These are phyloP conservation scores for Jasminum sambac DNA, from an alignment of 257 asterid species.

Conservation along the genomic window DNA sequence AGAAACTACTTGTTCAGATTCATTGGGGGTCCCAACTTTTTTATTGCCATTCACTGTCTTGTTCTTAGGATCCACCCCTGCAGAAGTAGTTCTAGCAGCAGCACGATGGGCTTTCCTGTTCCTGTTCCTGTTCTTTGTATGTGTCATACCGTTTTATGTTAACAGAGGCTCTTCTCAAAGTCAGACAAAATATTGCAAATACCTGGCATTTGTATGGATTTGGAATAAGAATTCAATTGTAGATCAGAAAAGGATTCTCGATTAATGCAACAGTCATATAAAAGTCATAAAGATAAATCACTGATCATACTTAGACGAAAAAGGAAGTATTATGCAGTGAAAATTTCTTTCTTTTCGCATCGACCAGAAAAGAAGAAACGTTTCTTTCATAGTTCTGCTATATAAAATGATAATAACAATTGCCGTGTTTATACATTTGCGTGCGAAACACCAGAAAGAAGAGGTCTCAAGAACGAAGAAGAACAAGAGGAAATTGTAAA, in stretches of 20 bases:
- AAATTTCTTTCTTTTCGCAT: neutral
- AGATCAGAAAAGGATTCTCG: neutral
- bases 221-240: neutral
- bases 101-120: neutral
- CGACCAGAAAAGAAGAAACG: neutral
- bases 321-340: neutral
- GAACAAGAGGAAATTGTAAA: neutral
- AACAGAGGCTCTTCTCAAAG: constrained; percentile 13
- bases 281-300: neutral
- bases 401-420: neutral
- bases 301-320: neutral
- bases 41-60: constrained; percentile 33
- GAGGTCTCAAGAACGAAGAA: neutral
- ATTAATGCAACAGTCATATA: neutral
- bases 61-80: neutral
- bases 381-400: neutral
- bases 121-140: constrained; percentile 21
- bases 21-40: constrained; percentile 11
- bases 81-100: neutral
- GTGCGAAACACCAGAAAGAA: neutral
- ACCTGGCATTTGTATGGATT: neutral
- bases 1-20: constrained; percentile 20
- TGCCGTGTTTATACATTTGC: neutral
- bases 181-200: constrained; percentile 18
- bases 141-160: constrained; percentile 42